Evolutionary conservation across 2,329 filamentous ascomycete species (phyloP).

Genomic region (Zasmidium angulare): DNA sequence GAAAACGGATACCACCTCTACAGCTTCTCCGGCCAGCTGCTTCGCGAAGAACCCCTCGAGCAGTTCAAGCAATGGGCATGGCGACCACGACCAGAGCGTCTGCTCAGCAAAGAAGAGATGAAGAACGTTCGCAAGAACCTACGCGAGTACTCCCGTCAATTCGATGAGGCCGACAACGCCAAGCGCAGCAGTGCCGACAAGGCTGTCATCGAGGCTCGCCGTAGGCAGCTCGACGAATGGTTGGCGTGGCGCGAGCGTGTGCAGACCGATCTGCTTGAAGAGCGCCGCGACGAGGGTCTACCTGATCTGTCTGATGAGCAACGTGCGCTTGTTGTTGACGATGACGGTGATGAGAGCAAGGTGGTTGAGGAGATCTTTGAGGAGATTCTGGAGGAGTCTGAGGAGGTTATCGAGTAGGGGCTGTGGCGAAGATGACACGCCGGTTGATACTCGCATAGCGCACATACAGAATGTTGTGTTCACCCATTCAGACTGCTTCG

Average conservation of each 20-base stretch:
- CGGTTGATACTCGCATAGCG: too few relatives aligned
- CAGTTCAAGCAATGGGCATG: constrained; percentile 98
- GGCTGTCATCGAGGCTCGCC: constrained; percentile 85
- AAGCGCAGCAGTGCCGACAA: constrained; percentile 92
- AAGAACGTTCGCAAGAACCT: constrained; percentile 98
- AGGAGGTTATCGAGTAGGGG: constrained; percentile 64
- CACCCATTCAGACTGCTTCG: too few relatives aligned
- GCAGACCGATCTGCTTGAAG: constrained; percentile 69
- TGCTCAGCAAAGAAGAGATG: constrained; percentile 95
- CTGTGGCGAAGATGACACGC: too few relatives aligned
- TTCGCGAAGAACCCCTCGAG: constrained; percentile 88
- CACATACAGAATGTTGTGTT: too few relatives aligned
- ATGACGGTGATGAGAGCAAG: constrained; percentile 50
- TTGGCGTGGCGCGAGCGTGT: constrained; percentile 74
- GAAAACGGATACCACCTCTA: constrained; percentile 99
- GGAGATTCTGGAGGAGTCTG: constrained; percentile 82
- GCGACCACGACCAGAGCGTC: constrained; percentile 87
- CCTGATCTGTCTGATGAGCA: constrained; percentile 64
- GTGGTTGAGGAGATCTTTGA: constrained; percentile 78
- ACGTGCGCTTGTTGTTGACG: constrained; percentile 54
- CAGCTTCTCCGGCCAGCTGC: constrained; percentile 86
- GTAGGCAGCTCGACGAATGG: constrained; percentile 85
- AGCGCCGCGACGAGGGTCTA: constrained; percentile 67
- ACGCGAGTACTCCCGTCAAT: constrained; percentile 89
- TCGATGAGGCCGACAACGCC: constrained; percentile 92